Percentiles rank a stretch among this genome's conserved stretches.
These are phyloP conservation scores for Trichomonas tenax DNA, from an alignment of 208 protist genomes.

Conservation along the genomic window DNA sequence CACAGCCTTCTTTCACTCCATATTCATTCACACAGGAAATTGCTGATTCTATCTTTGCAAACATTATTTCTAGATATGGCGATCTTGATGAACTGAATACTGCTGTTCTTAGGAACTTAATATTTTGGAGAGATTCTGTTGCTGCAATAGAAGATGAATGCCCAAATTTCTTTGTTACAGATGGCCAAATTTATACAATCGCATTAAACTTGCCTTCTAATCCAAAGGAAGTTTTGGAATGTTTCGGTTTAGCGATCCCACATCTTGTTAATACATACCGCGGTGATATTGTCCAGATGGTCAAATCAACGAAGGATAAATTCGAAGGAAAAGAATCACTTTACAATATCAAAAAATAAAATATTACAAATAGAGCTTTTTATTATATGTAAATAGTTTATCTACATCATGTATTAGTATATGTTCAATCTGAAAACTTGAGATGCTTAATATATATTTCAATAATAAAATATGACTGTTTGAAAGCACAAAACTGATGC, in stretches of 20 bases:
- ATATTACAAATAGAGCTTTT: not conserved
- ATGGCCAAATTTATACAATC: not conserved
- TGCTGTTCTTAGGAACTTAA: not conserved
- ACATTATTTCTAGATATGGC: not conserved
- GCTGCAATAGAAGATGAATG: not conserved
- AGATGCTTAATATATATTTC: no score
- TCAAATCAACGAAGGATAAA: not conserved
- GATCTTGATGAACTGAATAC: not conserved
- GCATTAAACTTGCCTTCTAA: not conserved
- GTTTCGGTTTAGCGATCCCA: not conserved
- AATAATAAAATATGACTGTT: no score
- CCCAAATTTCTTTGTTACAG: not conserved
- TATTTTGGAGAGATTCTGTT: slow-evolving; percentile 5
- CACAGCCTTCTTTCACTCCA: not conserved
- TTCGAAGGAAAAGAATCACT: not conserved
- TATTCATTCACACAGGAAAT: not conserved
- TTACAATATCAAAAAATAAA: not conserved
- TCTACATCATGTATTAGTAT: not conserved
- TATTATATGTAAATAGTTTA: not conserved
- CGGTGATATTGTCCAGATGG: not conserved
- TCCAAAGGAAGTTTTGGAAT: not conserved
- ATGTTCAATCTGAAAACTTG: not conserved
- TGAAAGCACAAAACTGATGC: no score
- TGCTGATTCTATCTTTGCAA: not conserved
- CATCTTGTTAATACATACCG: not conserved